These are phyloP conservation scores for Thymus quinquecostatus DNA, from an alignment of 257 asterid genomes.

Conservation along the genomic window DNA sequence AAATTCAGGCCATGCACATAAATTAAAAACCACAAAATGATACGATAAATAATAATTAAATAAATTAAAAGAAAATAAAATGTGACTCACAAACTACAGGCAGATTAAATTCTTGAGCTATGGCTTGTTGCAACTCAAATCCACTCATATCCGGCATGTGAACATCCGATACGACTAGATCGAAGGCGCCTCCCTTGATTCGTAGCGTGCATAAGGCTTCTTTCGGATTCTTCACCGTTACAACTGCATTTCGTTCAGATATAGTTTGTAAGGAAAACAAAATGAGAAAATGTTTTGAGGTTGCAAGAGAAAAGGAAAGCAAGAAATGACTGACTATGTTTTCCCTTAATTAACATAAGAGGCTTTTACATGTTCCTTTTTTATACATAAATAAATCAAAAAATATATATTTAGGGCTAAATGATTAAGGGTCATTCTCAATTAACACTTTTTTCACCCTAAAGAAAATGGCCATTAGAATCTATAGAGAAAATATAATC, in stretches of 20 bases:
- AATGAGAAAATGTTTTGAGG: not conserved
- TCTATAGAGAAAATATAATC: not conserved
- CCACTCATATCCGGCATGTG: slow-evolving; percentile 62
- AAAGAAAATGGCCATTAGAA: not conserved
- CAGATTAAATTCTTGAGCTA: slow-evolving; percentile 51
- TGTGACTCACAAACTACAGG: slow-evolving; percentile 60
- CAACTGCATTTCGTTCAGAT: slow-evolving; percentile 36
- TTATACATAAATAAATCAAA: not conserved
- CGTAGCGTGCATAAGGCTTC: slow-evolving; percentile 59
- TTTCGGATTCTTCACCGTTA: slow-evolving; percentile 46
- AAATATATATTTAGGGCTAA: not conserved
- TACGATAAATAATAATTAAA: no score
- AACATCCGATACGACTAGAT: slow-evolving; percentile 55
- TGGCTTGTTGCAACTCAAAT: slow-evolving; percentile 47
- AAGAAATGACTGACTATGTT: not conserved
- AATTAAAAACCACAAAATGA: not conserved
- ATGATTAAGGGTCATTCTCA: not conserved
- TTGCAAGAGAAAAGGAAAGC: not conserved
- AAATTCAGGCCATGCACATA: not conserved
- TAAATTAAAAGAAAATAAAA: not conserved
- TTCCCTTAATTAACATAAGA: not conserved
- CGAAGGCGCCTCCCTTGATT: slow-evolving; percentile 40
- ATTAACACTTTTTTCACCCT: not conserved
- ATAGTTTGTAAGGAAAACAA: not conserved
- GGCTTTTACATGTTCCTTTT: not conserved